These are phyloP conservation scores for Nicotiana rustica DNA, from an alignment of 305 asterid genomes.

Conservation along the genomic window DNA sequence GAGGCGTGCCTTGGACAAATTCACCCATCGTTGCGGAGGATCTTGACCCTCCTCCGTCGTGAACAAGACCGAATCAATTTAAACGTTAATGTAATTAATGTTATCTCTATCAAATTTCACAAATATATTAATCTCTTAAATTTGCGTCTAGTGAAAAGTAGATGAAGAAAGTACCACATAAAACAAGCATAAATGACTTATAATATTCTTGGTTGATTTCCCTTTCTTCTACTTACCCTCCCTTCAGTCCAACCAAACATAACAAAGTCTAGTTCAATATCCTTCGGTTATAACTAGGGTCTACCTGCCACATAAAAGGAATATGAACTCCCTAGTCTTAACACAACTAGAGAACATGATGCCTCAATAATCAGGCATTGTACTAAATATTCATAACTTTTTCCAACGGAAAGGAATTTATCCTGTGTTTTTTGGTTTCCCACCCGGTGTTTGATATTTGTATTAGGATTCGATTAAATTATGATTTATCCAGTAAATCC, in stretches of 20 bases:
- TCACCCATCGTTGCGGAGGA: too few species aligned
- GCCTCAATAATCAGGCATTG: slow-evolving; percentile 25
- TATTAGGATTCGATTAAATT: too few species aligned
- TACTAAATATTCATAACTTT: not conserved
- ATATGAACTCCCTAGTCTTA: not conserved
- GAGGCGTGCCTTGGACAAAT: too few species aligned
- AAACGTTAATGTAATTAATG: too few species aligned
- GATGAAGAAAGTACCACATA: too few species aligned
- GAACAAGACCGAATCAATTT: too few species aligned
- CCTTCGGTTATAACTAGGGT: not conserved
- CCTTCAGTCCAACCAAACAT: not conserved
- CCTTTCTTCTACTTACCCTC: not conserved
- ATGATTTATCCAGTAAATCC: too few species aligned
- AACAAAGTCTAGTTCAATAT: not conserved
- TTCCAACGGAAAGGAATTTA: slow-evolving; percentile 23
- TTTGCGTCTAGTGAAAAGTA: too few species aligned
- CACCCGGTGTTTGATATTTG: not conserved
- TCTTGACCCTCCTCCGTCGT: too few species aligned
- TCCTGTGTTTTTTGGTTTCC: not conserved
- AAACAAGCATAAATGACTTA: not conserved
- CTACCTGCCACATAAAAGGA: slow-evolving; percentile 20
- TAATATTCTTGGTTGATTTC: slow-evolving; percentile 20
- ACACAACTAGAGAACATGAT: slow-evolving; percentile 30
- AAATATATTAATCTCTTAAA: too few species aligned
- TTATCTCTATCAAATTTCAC: too few species aligned